Evolutionary conservation across 2,329 filamentous ascomycete genomes (phyloP).

Genomic region (Xylaria hypoxylon): DNA sequence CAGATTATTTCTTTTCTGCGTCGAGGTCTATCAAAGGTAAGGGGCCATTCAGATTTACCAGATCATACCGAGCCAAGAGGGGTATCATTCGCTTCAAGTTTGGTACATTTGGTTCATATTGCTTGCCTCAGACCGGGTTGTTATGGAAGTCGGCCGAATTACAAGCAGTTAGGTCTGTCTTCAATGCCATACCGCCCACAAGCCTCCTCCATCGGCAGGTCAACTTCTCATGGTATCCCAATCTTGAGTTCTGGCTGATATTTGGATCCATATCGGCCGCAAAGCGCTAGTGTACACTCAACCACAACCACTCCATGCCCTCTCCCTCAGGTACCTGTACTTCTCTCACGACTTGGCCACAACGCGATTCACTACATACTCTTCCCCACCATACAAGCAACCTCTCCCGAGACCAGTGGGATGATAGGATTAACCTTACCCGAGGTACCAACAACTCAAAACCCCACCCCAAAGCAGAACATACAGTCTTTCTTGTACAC

Average conservation of each 20-base stretch:
- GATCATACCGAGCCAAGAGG: not conserved
- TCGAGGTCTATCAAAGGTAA: conserved; percentile 6
- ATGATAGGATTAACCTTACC: not conserved
- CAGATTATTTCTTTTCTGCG: not conserved
- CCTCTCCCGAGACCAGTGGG: not conserved
- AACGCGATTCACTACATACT: not conserved
- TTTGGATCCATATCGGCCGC: not conserved
- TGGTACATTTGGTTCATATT: too few relatives aligned
- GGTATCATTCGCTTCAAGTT: not conserved
- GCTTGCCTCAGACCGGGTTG: not conserved
- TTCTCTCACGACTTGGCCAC: not conserved
- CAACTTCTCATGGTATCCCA: not conserved
- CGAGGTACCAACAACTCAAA: not conserved
- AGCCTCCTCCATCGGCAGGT: not conserved
- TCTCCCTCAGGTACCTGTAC: not conserved
- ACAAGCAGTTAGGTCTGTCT: not conserved
- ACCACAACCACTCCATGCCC: not conserved
- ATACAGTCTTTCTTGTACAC: not conserved
- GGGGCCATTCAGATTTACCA: not conserved
- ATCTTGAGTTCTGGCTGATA: not conserved
- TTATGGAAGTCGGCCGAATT: not conserved
- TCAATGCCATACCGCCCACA: not conserved
- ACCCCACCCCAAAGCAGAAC: not conserved
- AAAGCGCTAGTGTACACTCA: not conserved
- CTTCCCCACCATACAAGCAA: not conserved